These are phyloP conservation scores for Arabidopsis lyrata DNA, from an alignment of 441 rosid genomes.

Conservation along the genomic window DNA sequence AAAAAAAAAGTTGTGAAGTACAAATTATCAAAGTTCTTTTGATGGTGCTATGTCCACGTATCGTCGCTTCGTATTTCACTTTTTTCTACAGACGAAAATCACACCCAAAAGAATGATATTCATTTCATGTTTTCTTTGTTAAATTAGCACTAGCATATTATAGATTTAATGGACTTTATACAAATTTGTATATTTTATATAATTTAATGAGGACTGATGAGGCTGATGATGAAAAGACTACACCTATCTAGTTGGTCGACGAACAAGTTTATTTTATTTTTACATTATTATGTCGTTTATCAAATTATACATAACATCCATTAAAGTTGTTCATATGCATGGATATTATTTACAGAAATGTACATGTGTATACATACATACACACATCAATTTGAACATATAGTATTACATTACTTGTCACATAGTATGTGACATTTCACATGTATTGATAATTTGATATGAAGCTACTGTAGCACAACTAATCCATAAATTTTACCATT, in stretches of 20 bases:
- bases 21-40: not conserved
- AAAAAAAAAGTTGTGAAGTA: too few relatives aligned
- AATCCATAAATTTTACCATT: not conserved
- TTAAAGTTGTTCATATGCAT: not conserved
- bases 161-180: not conserved
- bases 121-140: not conserved
- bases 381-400: not conserved
- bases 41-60: not conserved
- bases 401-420: not conserved
- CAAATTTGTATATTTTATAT: not conserved
- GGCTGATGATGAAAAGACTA: constrained; percentile 4
- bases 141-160: not conserved
- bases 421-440: not conserved
- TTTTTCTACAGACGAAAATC: not conserved
- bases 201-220: not conserved
- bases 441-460: not conserved
- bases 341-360: not conserved
- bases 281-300: not conserved
- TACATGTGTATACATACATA: not conserved
- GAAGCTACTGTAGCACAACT: not conserved
- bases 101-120: not conserved
- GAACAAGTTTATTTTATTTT: not conserved
- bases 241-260: not conserved
- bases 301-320: not conserved
- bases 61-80: not conserved